A percentile compares a stretch with the other conserved stretches of the same genome.
Evolutionary conservation across 805 yeast species (phyloP).

Genomic region (Yamadazyma sp.): DNA sequence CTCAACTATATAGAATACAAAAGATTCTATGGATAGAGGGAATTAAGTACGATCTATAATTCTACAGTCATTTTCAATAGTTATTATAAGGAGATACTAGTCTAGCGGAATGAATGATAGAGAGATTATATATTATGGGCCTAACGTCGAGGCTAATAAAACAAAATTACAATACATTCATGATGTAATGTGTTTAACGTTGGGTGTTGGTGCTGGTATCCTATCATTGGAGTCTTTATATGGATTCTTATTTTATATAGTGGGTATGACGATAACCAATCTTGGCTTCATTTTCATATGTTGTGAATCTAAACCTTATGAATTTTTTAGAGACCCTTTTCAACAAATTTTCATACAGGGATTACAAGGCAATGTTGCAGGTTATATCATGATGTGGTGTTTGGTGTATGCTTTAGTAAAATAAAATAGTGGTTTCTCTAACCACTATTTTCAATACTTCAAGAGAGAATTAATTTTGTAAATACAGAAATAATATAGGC

Average conservation of each 20-base stretch:
- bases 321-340: slow-evolving; percentile 28
- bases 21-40: no score
- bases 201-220: slow-evolving; percentile 41
- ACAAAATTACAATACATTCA: slow-evolving; percentile 30
- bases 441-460: no score
- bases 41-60: no score
- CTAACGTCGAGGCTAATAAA: slow-evolving; percentile 27
- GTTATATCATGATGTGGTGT: slow-evolving; percentile 48
- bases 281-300: slow-evolving; percentile 25
- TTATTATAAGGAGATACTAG: neutral
- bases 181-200: slow-evolving; percentile 33
- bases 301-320: slow-evolving; percentile 27
- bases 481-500: no score
- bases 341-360: slow-evolving; percentile 34
- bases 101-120: slow-evolving; percentile 6
- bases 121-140: slow-evolving; percentile 20
- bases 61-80: no score
- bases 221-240: slow-evolving; percentile 33
- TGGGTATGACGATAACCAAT: slow-evolving; percentile 32
- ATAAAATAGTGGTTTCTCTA: neutral
- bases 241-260: slow-evolving; percentile 35
- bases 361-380: slow-evolving; percentile 30
- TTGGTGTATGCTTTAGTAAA: slow-evolving; percentile 42
- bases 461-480: no score
- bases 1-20: no score